Evolutionary conservation across 2,329 filamentous ascomycete species (phyloP).

Genomic region (Sporothrix protearum): DNA sequence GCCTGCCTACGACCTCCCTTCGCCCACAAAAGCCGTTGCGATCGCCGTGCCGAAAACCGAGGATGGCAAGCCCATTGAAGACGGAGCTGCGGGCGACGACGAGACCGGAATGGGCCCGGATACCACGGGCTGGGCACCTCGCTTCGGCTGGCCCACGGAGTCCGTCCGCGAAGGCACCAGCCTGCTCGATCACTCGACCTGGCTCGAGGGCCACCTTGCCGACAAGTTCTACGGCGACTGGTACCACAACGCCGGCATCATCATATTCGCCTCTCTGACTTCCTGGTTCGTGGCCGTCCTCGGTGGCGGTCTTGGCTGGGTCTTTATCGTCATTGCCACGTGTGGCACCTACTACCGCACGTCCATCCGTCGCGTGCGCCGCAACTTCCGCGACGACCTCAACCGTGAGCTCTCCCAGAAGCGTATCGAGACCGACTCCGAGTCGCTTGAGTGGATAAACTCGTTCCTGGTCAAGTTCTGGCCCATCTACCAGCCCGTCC

Average conservation of each 20-base stretch:
- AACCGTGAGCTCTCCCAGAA: slow-evolving; percentile 78
- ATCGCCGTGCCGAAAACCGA: slow-evolving; percentile 38
- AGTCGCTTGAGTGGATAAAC: slow-evolving; percentile 98
- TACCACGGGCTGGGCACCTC: slow-evolving; percentile 81
- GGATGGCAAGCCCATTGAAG: slow-evolving; percentile 46
- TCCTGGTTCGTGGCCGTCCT: slow-evolving; percentile 89
- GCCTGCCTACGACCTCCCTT: slow-evolving; percentile 72
- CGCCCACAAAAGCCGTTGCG: slow-evolving; percentile 67
- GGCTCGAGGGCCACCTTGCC: slow-evolving; percentile 76
- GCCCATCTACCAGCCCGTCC: slow-evolving; percentile 95
- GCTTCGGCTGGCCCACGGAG: slow-evolving; percentile 68
- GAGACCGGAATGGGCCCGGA: slow-evolving; percentile 52
- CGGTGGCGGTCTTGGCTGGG: slow-evolving; percentile 87
- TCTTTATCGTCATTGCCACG: slow-evolving; percentile 86
- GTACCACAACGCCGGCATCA: slow-evolving; percentile 96
- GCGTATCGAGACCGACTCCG: slow-evolving; percentile 81
- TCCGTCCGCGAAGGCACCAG: slow-evolving; percentile 58
- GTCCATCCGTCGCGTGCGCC: slow-evolving; percentile 84
- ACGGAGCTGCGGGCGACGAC: slow-evolving; percentile 52
- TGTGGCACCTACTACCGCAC: slow-evolving; percentile 97
- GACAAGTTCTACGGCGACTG: slow-evolving; percentile 95
- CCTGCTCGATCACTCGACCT: slow-evolving; percentile 82
- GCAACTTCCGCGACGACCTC: slow-evolving; percentile 94
- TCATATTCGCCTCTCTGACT: slow-evolving; percentile 83
- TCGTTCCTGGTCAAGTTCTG: slow-evolving; percentile 98